A percentile compares a stretch with the other conserved stretches of the same genome.
Evolutionary conservation across 306 rosid genomes (phyloP).

Genomic region (Neltuma alba): DNA sequence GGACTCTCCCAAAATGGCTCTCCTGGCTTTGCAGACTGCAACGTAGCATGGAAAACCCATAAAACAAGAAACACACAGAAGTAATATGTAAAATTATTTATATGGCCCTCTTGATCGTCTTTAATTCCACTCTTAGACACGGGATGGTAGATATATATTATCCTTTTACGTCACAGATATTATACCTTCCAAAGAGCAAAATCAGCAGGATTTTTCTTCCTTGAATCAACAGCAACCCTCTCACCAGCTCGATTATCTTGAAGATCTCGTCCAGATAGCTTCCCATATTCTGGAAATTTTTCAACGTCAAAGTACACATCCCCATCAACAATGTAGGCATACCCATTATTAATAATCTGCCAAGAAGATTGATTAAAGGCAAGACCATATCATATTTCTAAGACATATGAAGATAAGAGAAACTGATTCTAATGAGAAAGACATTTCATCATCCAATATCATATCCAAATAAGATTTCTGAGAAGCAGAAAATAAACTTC

Average conservation of each 20-base stretch:
- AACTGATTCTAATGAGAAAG: constrained; percentile 9
- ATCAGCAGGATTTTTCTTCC: constrained; percentile 96
- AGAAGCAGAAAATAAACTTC: constrained; percentile 18
- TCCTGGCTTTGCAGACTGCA: constrained; percentile 91
- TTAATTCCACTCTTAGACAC: neutral
- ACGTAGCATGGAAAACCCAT: constrained; percentile 27
- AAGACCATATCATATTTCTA: constrained; percentile 16
- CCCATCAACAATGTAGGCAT: constrained; percentile 83
- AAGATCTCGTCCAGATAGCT: constrained; percentile 74
- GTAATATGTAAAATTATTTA: constrained; percentile 10
- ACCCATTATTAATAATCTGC: constrained; percentile 89
- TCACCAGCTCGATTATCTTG: constrained; percentile 98
- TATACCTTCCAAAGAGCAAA: constrained; percentile 97
- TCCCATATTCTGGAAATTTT: constrained; percentile 86
- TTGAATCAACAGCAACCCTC: constrained; percentile 88
- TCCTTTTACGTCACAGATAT: constrained; percentile 22
- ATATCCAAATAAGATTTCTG: constrained; percentile 26
- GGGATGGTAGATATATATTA: neutral
- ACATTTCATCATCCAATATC: constrained; percentile 13
- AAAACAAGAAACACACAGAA: constrained; percentile 30
- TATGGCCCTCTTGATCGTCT: neutral
- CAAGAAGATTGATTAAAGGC: constrained; percentile 44
- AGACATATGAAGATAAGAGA: constrained; percentile 21
- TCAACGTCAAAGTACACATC: constrained; percentile 87
- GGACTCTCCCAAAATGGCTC: constrained; percentile 99